Percentiles rank a stretch among this genome's conserved stretches.
phyloP scores from a whole-genome alignment of 371 early-diverging fungal genomes.

The Smittium mucronatum region DNA sequence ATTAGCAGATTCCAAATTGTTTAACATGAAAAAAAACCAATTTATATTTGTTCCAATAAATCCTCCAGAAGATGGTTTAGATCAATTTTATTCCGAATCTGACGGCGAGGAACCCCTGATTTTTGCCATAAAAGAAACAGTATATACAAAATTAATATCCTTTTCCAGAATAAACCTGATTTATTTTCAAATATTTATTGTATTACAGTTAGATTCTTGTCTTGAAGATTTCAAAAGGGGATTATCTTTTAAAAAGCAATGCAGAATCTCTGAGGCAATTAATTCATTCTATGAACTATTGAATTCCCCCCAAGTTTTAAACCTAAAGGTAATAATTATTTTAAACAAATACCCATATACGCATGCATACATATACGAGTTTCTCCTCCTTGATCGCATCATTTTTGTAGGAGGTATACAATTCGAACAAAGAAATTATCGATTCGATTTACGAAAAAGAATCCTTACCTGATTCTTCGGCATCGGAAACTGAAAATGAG shows the following conservation, averaged over 20 bases:
- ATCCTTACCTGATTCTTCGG: not conserved
- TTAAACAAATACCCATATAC: not conserved
- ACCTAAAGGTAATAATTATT: not conserved
- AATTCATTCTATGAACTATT: not conserved
- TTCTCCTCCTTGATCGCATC: no score
- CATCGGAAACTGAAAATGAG: not conserved
- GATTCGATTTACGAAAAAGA: not conserved
- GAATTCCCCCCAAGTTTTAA: not conserved
- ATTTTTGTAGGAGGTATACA: not conserved
- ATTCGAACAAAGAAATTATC: not conserved
- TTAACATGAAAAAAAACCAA: not conserved
- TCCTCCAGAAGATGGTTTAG: not conserved
- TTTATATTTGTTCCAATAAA: not conserved
- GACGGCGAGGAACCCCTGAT: not conserved
- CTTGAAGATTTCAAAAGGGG: not conserved
- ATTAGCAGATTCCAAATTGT: no score
- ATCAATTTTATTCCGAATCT: not conserved
- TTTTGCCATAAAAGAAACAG: not conserved
- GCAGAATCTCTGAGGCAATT: not conserved
- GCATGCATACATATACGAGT: not conserved
- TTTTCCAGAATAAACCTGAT: not conserved
- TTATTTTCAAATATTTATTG: not conserved
- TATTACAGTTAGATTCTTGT: not conserved
- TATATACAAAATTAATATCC: no score
- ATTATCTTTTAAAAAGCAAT: not conserved